These are phyloP conservation scores for Tuber microsphaerosporum DNA, from an alignment of 495 filamentous ascomycete genomes.

Conservation along the genomic window DNA sequence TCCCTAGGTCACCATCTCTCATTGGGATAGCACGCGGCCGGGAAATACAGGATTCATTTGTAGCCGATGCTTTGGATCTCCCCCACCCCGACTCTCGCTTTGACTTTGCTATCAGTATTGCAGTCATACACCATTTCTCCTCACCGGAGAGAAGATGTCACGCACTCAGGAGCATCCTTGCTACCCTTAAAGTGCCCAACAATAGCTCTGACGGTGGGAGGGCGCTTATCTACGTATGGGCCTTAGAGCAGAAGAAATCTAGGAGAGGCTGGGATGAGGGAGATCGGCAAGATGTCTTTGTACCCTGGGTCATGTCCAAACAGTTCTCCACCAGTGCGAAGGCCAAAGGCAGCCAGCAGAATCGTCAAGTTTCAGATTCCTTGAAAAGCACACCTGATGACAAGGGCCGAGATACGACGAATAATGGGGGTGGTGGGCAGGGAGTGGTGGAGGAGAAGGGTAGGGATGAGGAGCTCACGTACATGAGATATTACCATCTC, in stretches of 20 bases:
- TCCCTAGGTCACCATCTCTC: conserved; percentile 59
- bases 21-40: conserved; percentile 58
- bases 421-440: conserved; percentile 24
- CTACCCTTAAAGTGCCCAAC: conserved; percentile 51
- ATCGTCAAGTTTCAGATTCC: conserved; percentile 39
- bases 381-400: conserved; percentile 42
- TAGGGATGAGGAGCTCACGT: conserved; percentile 46
- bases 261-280: conserved; percentile 87
- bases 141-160: conserved; percentile 67
- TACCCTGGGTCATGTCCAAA: conserved; percentile 74
- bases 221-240: conserved; percentile 90
- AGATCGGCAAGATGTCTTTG: conserved; percentile 84
- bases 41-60: conserved; percentile 49
- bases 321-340: conserved; percentile 14
- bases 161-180: conserved; percentile 65
- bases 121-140: conserved; percentile 89
- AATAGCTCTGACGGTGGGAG: conserved; percentile 50
- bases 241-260: conserved; percentile 82
- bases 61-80: conserved; percentile 63
- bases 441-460: conserved; percentile 14
- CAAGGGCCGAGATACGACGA: conserved; percentile 20
- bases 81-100: conserved; percentile 63
- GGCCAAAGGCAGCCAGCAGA: conserved; percentile 39
- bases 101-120: conserved; percentile 93
- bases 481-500: conserved; percentile 90